Evolutionary conservation across 371 early-diverging fungal genomes (phyloP).

Genomic region (Mucor sp.): DNA sequence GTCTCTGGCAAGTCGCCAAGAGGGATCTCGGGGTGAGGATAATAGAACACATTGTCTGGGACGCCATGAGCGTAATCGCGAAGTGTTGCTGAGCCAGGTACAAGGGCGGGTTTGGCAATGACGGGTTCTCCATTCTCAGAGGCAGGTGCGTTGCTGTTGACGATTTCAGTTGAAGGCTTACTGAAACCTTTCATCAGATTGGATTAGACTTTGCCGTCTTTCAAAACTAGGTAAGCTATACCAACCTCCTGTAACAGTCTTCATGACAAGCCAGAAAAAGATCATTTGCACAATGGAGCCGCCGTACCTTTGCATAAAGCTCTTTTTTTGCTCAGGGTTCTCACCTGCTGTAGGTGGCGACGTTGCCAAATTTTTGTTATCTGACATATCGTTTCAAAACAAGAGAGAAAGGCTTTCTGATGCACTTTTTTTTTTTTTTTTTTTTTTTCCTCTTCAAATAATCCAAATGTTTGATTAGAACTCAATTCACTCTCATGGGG

Average conservation of each 20-base stretch:
- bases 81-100: slow-evolving; percentile 12
- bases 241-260: slow-evolving; percentile 32
- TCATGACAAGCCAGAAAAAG: slow-evolving; percentile 44
- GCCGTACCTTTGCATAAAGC: slow-evolving; percentile 38
- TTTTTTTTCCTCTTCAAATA: background rate
- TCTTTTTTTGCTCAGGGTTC: slow-evolving; percentile 18
- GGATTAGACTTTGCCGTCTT: slow-evolving; percentile 1
- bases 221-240: background rate
- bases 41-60: slow-evolving; percentile 41
- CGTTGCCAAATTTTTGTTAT: background rate
- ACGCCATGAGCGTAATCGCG: slow-evolving; percentile 35
- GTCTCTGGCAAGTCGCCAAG: slow-evolving; percentile 31
- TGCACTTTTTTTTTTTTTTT: background rate
- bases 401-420: background rate
- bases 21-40: slow-evolving; percentile 37
- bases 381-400: background rate
- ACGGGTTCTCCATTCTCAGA: background rate
- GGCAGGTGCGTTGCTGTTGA: background rate
- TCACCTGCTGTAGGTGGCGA: background rate
- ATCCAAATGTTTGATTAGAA: background rate
- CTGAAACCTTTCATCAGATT: slow-evolving; percentile 6
- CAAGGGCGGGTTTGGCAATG: background rate
- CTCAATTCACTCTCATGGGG: background rate
- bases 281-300: slow-evolving; percentile 40
- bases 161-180: background rate